These are phyloP conservation scores for Fusarium sp. DNA, from an alignment of 2,329 filamentous ascomycete species.

Conservation along the genomic window DNA sequence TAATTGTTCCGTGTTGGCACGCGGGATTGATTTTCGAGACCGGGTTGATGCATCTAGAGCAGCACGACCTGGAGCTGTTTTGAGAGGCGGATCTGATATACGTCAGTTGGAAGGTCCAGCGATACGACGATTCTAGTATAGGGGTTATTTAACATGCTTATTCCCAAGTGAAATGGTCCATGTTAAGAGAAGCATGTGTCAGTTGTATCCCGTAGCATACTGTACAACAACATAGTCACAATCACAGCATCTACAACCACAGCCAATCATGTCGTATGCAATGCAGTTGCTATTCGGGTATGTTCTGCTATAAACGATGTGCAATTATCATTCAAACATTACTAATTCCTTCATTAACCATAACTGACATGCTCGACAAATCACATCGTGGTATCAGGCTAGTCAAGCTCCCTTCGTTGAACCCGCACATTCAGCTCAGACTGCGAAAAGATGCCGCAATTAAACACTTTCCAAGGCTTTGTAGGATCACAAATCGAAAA, in stretches of 20 bases:
- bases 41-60: neutral
- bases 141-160: too few relatives aligned
- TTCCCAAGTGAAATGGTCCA: too few relatives aligned
- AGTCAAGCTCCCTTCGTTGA: neutral
- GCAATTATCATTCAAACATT: neutral
- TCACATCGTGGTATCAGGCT: neutral
- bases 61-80: neutral
- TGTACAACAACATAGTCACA: too few relatives aligned
- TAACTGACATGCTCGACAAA: accelerated
- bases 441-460: slow-evolving; percentile 52
- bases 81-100: neutral
- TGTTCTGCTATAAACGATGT: neutral
- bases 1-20: neutral
- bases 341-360: neutral
- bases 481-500: slow-evolving; percentile 51
- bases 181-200: too few relatives aligned
- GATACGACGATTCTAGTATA: too few relatives aligned
- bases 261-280: too few relatives aligned
- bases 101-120: neutral
- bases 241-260: too few relatives aligned
- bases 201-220: too few relatives aligned
- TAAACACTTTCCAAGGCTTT: slow-evolving; percentile 51
- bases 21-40: neutral
- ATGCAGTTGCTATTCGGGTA: neutral
- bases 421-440: slow-evolving; percentile 50